These are phyloP conservation scores for Populus hybrid DNA, from an alignment of 441 rosid genomes.

Conservation along the genomic window DNA sequence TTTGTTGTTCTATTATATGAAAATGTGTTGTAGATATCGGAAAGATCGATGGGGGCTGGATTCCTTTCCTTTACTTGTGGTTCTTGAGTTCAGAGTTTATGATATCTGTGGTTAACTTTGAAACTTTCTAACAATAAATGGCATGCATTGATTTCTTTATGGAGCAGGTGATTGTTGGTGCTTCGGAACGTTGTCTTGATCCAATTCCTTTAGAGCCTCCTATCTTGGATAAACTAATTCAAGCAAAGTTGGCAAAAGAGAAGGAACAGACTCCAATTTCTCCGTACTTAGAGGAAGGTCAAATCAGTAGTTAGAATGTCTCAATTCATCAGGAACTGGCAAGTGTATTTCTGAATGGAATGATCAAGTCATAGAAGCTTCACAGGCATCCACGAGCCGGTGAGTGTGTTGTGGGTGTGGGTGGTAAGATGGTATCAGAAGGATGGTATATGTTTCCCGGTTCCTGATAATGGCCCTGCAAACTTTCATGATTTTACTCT, in stretches of 20 bases:
- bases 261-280: conserved; percentile 38
- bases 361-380: conserved; percentile 1
- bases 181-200: conserved; percentile 94
- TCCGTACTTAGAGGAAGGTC: conserved; percentile 14
- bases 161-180: conserved; percentile 86
- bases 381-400: neutral
- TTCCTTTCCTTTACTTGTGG: neutral
- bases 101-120: neutral
- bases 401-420: neutral
- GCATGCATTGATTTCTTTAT: conserved; percentile 14
- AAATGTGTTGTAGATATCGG: neutral
- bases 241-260: conserved; percentile 70
- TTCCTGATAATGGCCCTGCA: neutral
- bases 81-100: neutral
- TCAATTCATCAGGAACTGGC: neutral
- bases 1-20: neutral
- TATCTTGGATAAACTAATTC: conserved; percentile 91
- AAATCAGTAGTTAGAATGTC: neutral
- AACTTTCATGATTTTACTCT: neutral
- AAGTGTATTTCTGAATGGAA: neutral
- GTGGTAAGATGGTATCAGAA: neutral
- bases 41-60: neutral
- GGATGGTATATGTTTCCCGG: neutral
- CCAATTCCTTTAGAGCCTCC: conserved; percentile 90
- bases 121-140: neutral